Evolutionary conservation across 2,329 filamentous ascomycete genomes (phyloP).

Genomic region (Xylariaceae sp.): DNA sequence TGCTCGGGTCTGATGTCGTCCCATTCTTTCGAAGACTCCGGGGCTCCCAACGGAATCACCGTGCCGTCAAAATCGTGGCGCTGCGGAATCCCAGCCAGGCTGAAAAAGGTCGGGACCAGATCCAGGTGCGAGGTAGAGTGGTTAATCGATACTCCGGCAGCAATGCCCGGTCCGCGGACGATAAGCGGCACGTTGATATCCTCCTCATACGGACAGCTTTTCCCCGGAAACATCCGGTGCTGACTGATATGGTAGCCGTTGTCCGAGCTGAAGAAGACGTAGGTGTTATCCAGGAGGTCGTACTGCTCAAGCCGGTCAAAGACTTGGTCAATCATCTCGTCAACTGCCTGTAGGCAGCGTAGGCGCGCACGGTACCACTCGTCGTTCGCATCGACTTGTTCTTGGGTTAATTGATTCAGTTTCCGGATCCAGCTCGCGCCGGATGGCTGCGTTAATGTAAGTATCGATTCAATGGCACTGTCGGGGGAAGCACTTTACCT

Average conservation of each 20-base stretch:
- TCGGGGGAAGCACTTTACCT: background rate
- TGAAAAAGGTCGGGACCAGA: slow-evolving; percentile 54
- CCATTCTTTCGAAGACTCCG: background rate
- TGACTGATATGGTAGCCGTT: slow-evolving; percentile 62
- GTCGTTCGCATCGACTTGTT: slow-evolving; percentile 48
- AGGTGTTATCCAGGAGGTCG: slow-evolving; percentile 62
- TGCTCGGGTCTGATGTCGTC: background rate
- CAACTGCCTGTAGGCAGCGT: slow-evolving; percentile 52
- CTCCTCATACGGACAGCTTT: slow-evolving; percentile 56
- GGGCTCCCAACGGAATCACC: slow-evolving; percentile 39
- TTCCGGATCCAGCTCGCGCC: slow-evolving; percentile 48
- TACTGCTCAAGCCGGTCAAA: slow-evolving; percentile 47
- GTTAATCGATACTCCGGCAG: slow-evolving; percentile 27
- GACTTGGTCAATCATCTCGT: slow-evolving; percentile 50
- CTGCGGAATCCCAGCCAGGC: slow-evolving; percentile 30
- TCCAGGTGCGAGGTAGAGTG: slow-evolving; percentile 56
- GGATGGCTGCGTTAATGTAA: slow-evolving; percentile 18
- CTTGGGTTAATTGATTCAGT: slow-evolving; percentile 42
- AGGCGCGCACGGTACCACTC: slow-evolving; percentile 53
- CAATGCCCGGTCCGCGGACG: slow-evolving; percentile 58
- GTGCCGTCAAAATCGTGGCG: slow-evolving; percentile 52
- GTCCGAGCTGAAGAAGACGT: slow-evolving; percentile 58
- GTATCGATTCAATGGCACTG: too few relatives aligned
- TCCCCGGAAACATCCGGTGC: slow-evolving; percentile 58
- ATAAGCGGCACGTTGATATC: slow-evolving; percentile 61